Conservation (phyloP, 202 grass and related monocot genomes). For the Alloteropsis angusta region DNA sequence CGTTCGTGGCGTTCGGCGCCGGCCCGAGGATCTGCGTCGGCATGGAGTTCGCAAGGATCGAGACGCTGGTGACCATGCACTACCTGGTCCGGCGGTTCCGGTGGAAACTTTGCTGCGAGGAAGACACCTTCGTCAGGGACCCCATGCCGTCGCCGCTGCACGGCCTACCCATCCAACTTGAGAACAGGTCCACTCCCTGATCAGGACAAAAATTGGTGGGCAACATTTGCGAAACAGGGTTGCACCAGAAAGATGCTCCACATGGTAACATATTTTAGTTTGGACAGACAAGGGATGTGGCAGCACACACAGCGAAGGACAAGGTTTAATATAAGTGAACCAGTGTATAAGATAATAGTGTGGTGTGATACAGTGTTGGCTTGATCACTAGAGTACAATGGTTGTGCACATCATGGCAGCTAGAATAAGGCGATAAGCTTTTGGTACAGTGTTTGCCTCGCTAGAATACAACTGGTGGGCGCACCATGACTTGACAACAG, state of each 20-base stretch:
- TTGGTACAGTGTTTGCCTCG: neutral
- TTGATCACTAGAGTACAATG: neutral
- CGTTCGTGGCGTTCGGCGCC: slow-evolving; percentile 25
- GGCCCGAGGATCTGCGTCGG: slow-evolving; percentile 27
- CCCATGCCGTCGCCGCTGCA: slow-evolving; percentile 36
- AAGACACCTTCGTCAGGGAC: slow-evolving; percentile 14
- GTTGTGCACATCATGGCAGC: neutral
- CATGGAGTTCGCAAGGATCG: slow-evolving; percentile 31
- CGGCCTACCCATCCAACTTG: too few relatives aligned
- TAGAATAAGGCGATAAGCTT: neutral
- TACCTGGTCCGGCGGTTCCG: slow-evolving; percentile 11
- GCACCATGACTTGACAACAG: neutral
- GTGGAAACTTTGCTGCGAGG: slow-evolving; percentile 32
- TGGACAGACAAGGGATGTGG: too few relatives aligned
- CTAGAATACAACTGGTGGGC: neutral
- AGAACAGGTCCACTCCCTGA: too few relatives aligned
- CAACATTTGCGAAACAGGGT: neutral
- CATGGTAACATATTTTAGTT: too few relatives aligned
- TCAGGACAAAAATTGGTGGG: too few relatives aligned
- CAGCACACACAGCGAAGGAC: too few relatives aligned
- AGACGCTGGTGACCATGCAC: slow-evolving; percentile 32
- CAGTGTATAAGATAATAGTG: too few relatives aligned
- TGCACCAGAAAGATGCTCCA: neutral
- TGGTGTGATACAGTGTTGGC: neutral
- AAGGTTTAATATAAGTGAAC: too few relatives aligned